Conservation (phyloP, 257 asterid genomes). For the Petrea volubilis region DNA sequence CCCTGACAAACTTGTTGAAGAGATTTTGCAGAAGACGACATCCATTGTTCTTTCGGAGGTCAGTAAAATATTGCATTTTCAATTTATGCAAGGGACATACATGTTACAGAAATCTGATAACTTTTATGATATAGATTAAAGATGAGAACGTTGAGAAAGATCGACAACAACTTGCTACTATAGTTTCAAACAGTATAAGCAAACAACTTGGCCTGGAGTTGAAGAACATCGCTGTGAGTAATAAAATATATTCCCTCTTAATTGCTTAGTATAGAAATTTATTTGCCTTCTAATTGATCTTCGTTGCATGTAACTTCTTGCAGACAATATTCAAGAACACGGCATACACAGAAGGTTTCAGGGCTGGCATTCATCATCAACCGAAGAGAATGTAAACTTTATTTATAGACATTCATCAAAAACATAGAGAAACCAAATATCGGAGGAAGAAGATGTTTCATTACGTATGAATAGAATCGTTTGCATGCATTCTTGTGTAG, state of each 20-base stretch:
- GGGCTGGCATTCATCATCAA: conserved; percentile 51
- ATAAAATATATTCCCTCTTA: background rate
- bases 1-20: conserved; percentile 70
- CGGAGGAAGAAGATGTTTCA: conserved; percentile 13
- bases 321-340: conserved; percentile 79
- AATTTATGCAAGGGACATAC: background rate
- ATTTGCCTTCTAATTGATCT: background rate
- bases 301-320: conserved; percentile 16
- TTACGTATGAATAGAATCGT: conserved; percentile 16
- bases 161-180: conserved; percentile 48
- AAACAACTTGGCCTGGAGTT: conserved; percentile 59
- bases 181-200: conserved; percentile 38
- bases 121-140: conserved; percentile 36
- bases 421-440: conserved; percentile 1
- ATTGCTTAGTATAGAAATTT: background rate
- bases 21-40: conserved; percentile 61
- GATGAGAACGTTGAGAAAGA: conserved; percentile 43
- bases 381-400: conserved; percentile 42
- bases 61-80: conserved; percentile 3
- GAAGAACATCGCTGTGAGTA: conserved; percentile 65
- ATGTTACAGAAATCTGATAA: background rate
- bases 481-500: conserved; percentile 21
- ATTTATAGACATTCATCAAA: conserved; percentile 1
- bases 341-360: conserved; percentile 86
- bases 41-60: conserved; percentile 64